A percentile compares a stretch with the other conserved stretches of the same genome.
Conservation (phyloP, 192 early-diverging fungal genomes). For the Linnemannia zychae region DNA sequence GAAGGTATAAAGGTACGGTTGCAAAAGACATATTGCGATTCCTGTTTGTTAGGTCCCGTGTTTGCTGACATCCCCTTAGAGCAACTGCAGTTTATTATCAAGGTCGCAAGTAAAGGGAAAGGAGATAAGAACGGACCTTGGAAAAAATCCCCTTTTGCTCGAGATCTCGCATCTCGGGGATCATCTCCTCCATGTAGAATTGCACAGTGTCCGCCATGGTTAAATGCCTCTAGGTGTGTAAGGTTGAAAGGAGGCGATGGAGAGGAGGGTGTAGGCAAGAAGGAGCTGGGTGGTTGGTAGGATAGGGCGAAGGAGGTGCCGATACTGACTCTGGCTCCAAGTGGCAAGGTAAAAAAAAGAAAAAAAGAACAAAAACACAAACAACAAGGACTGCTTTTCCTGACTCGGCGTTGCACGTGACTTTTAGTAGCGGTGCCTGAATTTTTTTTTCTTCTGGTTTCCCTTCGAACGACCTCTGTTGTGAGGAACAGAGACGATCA, state of each 20-base stretch:
- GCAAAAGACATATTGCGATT: background rate
- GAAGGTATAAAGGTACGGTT: background rate
- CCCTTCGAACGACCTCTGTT: background rate
- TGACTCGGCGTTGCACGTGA: constrained; percentile 7
- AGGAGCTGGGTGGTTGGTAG: background rate
- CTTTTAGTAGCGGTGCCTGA: background rate
- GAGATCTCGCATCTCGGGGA: constrained; percentile 92
- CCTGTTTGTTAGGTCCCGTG: background rate
- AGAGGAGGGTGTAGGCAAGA: background rate
- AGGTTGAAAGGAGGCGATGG: background rate
- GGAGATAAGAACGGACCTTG: constrained; percentile 64
- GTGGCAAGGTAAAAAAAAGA: constrained; percentile 8
- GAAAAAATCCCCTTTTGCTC: constrained; percentile 85
- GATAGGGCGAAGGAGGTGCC: background rate
- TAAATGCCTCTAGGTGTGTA: background rate
- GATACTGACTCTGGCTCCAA: background rate
- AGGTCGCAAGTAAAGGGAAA: background rate
- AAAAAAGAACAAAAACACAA: constrained; percentile 8
- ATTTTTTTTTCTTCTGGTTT: constrained; percentile 24
- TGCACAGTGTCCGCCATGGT: constrained; percentile 93
- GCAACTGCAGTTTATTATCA: background rate
- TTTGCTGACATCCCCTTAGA: background rate
- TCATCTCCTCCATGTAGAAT: constrained; percentile 93
- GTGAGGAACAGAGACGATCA: constrained; percentile 4
- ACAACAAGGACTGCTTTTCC: constrained; percentile 23